Conservation (phyloP, 257 asterid genomes). For the Hygrophila difformis region DNA sequence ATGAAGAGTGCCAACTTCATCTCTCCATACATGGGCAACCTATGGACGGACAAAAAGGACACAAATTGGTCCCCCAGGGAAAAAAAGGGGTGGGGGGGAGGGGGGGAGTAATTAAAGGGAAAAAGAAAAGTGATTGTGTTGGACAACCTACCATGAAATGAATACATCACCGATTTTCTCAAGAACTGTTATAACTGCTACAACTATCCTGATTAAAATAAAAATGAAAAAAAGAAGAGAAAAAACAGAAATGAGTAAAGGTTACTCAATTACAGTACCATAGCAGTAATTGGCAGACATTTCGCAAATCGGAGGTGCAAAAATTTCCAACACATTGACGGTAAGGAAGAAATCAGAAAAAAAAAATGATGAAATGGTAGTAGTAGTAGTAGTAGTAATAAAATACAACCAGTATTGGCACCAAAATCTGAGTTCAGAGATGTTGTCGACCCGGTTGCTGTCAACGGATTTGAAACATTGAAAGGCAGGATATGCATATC, state of each 20-base stretch:
- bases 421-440: slow-evolving; percentile 83
- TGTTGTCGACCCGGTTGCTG: slow-evolving; percentile 50
- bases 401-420: slow-evolving; percentile 80
- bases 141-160: slow-evolving; percentile 44
- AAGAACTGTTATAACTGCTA: slow-evolving; percentile 44
- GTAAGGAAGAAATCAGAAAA: no score
- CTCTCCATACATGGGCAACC: slow-evolving; percentile 87
- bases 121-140: not conserved
- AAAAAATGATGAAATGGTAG: not conserved
- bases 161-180: slow-evolving; percentile 54
- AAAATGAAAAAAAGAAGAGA: no score
- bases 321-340: no score
- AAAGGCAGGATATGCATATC: slow-evolving; percentile 93
- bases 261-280: no score
- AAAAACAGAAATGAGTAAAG: no score
- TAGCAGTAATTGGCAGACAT: no score
- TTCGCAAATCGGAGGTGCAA: no score
- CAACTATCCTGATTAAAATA: slow-evolving; percentile 81
- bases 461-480: slow-evolving; percentile 75
- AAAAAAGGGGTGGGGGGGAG: not conserved
- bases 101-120: no score
- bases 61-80: not conserved
- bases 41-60: slow-evolving; percentile 24
- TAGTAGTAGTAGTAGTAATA: not conserved
- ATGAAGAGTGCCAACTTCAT: slow-evolving; percentile 71